phyloP scores from a whole-genome alignment of 2,329 filamentous ascomycete species.

The Microcera coccophila region DNA sequence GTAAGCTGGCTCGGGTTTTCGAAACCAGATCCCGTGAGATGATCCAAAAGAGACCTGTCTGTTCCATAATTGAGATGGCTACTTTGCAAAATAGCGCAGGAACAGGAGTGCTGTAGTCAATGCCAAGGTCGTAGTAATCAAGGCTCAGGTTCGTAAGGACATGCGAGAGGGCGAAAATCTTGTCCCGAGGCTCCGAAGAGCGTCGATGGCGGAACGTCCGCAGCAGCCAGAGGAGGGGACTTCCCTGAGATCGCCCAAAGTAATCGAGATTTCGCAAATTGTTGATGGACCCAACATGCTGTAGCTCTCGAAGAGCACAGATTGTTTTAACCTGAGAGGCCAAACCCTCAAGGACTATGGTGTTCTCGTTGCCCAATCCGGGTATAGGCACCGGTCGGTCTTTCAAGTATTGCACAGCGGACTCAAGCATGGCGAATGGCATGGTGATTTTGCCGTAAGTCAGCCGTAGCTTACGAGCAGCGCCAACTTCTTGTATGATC shows the following conservation, averaged over 20 bases:
- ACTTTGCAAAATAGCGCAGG: slow-evolving; percentile 11
- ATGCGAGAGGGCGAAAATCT: slow-evolving; percentile 12
- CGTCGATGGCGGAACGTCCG: slow-evolving; percentile 15
- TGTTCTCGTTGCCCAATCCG: no score
- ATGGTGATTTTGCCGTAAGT: no score
- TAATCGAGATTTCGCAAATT: slow-evolving; percentile 9
- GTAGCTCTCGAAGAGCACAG: no score
- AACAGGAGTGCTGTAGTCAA: slow-evolving; percentile 9
- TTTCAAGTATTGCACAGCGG: no score
- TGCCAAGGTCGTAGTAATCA: neutral
- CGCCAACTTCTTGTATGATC: no score
- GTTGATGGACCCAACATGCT: no score
- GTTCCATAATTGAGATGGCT: slow-evolving; percentile 11
- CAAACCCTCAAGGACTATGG: no score
- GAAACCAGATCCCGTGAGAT: slow-evolving; percentile 13
- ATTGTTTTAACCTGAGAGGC: no score
- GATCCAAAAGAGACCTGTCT: slow-evolving; percentile 20
- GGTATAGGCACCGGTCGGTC: no score
- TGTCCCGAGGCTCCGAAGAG: slow-evolving; percentile 18
- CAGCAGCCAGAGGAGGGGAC: slow-evolving; percentile 16
- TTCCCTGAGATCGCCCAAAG: slow-evolving; percentile 14
- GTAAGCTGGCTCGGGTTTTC: slow-evolving; percentile 17
- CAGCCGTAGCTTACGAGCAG: no score
- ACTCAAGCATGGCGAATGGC: no score
- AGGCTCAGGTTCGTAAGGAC: slow-evolving; percentile 13